Conservation (phyloP, 2,329 filamentous ascomycete genomes). For the Sarocladium brachiariae region DNA sequence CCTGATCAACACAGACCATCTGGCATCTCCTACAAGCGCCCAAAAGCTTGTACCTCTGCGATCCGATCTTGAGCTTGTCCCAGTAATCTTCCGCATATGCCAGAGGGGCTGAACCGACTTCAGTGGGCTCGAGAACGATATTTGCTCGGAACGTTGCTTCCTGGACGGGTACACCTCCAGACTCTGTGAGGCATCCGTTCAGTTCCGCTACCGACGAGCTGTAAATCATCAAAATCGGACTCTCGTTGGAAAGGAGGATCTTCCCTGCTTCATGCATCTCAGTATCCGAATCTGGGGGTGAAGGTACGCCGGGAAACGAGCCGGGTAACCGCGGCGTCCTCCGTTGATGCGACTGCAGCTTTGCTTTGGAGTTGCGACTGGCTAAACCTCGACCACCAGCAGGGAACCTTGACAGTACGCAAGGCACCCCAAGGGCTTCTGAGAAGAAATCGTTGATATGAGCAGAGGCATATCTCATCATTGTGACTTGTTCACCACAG, state of each 20-base stretch:
- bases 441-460: constrained; percentile 73
- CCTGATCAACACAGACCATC: constrained; percentile 92
- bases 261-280: constrained; percentile 35
- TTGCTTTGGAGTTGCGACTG: constrained; percentile 64
- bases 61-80: constrained; percentile 60
- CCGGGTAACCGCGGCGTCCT: constrained; percentile 36
- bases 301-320: constrained; percentile 46
- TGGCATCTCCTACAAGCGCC: constrained; percentile 85
- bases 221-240: constrained; percentile 81
- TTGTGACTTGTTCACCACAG: constrained; percentile 71
- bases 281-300: constrained; percentile 51
- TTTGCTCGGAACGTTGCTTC: constrained; percentile 83
- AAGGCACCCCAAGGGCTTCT: constrained; percentile 66
- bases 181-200: constrained; percentile 62
- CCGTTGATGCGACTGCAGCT: constrained; percentile 50
- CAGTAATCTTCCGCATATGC: constrained; percentile 79
- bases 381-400: constrained; percentile 52
- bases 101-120: constrained; percentile 23
- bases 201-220: constrained; percentile 70
- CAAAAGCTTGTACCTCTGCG: constrained; percentile 60
- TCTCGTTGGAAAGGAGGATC: constrained; percentile 86
- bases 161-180: constrained; percentile 57
- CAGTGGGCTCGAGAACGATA: constrained; percentile 55
- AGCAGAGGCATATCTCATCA: constrained; percentile 61
- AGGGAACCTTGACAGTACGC: constrained; percentile 78